Evolutionary conservation across 306 rosid species (phyloP).

Genomic region (Senna tora): DNA sequence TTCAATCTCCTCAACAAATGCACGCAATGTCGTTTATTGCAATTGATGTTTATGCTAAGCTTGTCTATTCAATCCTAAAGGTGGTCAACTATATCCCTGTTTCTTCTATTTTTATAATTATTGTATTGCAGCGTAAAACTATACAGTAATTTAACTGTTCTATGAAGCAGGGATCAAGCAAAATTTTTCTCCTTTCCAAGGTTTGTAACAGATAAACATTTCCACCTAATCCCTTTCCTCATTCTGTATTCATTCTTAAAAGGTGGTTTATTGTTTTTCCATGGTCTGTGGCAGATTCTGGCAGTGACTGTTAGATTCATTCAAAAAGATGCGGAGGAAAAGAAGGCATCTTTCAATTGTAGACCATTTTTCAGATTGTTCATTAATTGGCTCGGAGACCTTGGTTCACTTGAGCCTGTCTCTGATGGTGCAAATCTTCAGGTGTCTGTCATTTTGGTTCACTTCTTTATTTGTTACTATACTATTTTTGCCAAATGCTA

Average conservation of each 20-base stretch:
- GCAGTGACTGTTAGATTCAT: conserved; percentile 75
- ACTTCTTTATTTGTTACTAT: conserved; percentile 5
- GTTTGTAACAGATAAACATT: conserved; percentile 46
- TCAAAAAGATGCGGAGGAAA: conserved; percentile 87
- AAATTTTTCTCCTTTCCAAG: conserved; percentile 70
- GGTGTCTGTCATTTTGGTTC: conserved; percentile 53
- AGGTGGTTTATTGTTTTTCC: conserved; percentile 33
- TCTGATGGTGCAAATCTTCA: conserved; percentile 89
- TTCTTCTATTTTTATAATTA: neutral
- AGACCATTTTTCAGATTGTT: conserved; percentile 95
- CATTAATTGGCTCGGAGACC: conserved; percentile 87
- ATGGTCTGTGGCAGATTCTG: conserved; percentile 63
- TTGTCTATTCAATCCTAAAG: conserved; percentile 83
- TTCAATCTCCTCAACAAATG: conserved; percentile 74
- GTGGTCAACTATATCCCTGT: conserved; percentile 39
- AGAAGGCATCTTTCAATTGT: conserved; percentile 79
- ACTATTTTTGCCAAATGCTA: neutral
- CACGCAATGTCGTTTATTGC: conserved; percentile 78
- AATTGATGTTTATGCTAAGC: conserved; percentile 84
- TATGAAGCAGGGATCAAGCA: conserved; percentile 78
- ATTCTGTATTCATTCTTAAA: conserved; percentile 13
- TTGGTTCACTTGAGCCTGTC: conserved; percentile 85
- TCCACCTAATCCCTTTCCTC: neutral
- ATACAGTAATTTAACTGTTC: conserved; percentile 28
- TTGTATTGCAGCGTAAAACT: conserved; percentile 8